Base-by-base conservation (phyloP, 2,329 filamentous ascomycete species). In the Tolypocladium nubicola region DNA sequence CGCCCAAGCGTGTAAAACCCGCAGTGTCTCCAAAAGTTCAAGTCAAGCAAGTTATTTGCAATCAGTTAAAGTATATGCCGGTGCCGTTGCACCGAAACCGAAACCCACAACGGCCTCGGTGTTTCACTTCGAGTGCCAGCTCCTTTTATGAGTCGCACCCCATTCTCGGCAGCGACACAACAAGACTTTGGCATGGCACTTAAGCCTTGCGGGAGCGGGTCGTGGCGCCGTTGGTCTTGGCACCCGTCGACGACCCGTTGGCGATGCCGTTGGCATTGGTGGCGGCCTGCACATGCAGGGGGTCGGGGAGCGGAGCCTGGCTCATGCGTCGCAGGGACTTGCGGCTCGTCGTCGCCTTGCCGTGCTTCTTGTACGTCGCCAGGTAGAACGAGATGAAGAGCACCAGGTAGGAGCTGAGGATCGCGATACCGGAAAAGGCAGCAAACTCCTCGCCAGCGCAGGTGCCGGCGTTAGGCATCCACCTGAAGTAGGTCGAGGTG, bases 381-480 rank as follows among this genome's bases (percentile, higher is more conserved):
- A 96, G 82, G 83, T 97, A 99, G 86, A 99, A 99, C 55, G 88
- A 93, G 77, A 99, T 96, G 85, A 99, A 99, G 65, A 99, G 89
- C 62, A 97, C 82, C 59, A 99, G 85, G 84, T 97, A 99, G 38
- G 90, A 96, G 76, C 85, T 92, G 70, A 99, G 80, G 68, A 96
- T 96, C 64, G 81, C 89, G 66, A 97, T 96, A 66, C 93, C 93
- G 59, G 92, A 82, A 69, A 97, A 90, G 50, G 93, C 93, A 53
- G 93, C 93, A 68, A 97, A 97, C 75, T 97, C 94, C 79, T 97
- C 93, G 68, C 93, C 93, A 45, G 93, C 90, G 73, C 93, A 99
- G 66, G 86, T 79, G 73, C 93, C 93, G 61, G 80, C 76, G 71
- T 90, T 96, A 63, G 93, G 93, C 72, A 95, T 79, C 80, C 83